Base-by-base conservation (phyloP, 345 rosid species). In the Physaria fendleri region DNA sequence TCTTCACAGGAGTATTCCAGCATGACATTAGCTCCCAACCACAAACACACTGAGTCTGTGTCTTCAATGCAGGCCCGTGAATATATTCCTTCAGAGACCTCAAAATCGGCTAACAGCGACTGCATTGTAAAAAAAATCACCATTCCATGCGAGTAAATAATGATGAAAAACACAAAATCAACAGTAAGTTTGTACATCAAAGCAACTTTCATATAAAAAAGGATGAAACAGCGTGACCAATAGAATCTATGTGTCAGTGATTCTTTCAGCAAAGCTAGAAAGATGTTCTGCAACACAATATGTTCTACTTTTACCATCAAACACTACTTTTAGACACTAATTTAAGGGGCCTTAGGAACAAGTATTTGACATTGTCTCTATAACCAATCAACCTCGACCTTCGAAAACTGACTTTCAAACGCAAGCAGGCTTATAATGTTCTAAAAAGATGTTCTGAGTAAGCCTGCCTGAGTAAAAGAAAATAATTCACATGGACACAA, bases 1-100 rank as follows among this genome's bases (percentile, higher is more conserved):
- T 85, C 95, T 65, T 81, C 90, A 33, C 82, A 77, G 54, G 99
- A 87, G 74, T 90, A 87, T 75, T 93, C 99, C 74, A 87, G 77
- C 97, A 90, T 90, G 69, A 94, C 95, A 72, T 90, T 94, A 63
- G 96, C 96, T 63, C 88, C 97, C 15, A 90, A 74, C 97, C 97
- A 94, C 69, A 94, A 74, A 71, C 97, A 85, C 22, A 94, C 96
- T 0, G 87, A 85, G 64, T 85, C 95, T 1, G 70, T 51, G 57
- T 87, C 84, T 64, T 82, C 83, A 62, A 90, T 78, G 62, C 67
- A 18, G 72, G 96, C 87, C 57, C 77, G 81, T n/a, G 96, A 92
- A 71, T 82, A 86, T 77, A 90, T 87, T 78, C 96, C 96, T 81
- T 94, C 97, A 51, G 88, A 84, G 32, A 87, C 96, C 76, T 81